phyloP scores from a whole-genome alignment of 108 stramenopile genomes.

The Cyclotella choctawhatcheeana region DNA sequence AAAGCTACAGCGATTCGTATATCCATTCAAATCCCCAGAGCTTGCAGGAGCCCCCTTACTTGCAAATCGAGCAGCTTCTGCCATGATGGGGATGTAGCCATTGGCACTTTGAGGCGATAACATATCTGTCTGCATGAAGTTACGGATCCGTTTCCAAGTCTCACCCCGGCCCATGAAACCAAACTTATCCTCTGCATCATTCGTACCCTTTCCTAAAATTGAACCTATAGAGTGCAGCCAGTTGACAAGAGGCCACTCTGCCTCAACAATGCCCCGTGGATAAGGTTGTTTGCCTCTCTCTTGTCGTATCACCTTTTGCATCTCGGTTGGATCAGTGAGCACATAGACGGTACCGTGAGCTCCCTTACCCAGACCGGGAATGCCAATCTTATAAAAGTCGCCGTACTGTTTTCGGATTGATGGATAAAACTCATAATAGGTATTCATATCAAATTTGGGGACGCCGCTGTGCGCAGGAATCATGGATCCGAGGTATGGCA shows the following conservation, averaged over 20 bases:
- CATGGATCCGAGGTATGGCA: slow-evolving; percentile 38
- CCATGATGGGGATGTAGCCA: slow-evolving; percentile 37
- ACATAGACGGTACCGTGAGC: slow-evolving; percentile 23
- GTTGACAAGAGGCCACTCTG: slow-evolving; percentile 18
- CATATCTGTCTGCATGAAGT: slow-evolving; percentile 41
- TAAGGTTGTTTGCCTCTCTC: slow-evolving; percentile 7
- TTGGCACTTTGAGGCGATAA: slow-evolving; percentile 25
- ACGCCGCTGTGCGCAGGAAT: slow-evolving; percentile 14
- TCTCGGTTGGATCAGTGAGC: slow-evolving; percentile 38
- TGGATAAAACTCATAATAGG: slow-evolving; percentile 22
- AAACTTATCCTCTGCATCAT: slow-evolving; percentile 10
- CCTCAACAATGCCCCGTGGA: slow-evolving; percentile 23
- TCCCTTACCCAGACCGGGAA: slow-evolving; percentile 37
- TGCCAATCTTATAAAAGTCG: slow-evolving; percentile 37
- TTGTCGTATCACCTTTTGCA: slow-evolving; percentile 38
- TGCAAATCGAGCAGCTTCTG: slow-evolving; percentile 30
- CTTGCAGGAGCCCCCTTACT: slow-evolving; percentile 26
- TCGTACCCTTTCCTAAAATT: slow-evolving; percentile 21
- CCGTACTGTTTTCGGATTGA: slow-evolving; percentile 23
- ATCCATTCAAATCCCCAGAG: slow-evolving; percentile 34
- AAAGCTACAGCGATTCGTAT: slow-evolving; percentile 30
- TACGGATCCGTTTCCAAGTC: slow-evolving; percentile 31
- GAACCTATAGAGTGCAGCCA: slow-evolving; percentile 7
- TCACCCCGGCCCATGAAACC: slow-evolving; percentile 26
- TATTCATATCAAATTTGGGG: neutral